Base-by-base conservation (phyloP, 2,329 filamentous ascomycete species). In the Paramyrothecium roridum region DNA sequence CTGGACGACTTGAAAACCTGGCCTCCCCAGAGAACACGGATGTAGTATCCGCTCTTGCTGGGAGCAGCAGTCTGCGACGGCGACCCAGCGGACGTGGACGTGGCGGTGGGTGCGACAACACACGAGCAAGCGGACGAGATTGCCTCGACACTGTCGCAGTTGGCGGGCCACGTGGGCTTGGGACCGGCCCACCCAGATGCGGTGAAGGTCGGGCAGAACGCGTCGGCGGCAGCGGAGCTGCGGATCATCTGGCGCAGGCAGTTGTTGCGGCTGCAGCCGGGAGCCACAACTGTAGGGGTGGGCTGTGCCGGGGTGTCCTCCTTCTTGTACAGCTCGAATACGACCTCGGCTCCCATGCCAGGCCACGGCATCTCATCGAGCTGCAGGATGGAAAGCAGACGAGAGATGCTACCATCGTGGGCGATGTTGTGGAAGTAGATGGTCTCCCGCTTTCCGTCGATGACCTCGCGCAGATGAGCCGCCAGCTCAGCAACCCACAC, bases 351-450 rank as follows among this genome's bases (percentile, higher is more conserved):
- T 0, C 90, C 90, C 89, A 93, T 92, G 0, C 90, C 90, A 0
- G 90, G 90, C 90, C 90, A 93, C 1, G 91, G 85, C 89, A 93
- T 93, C 52, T 77, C 69, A 21, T 91, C 86, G 2, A 89, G 65
- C 72, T 93, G 90, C 65, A 95, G 67, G 17, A 93, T 80, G 2
- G 83, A 83, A 21, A 95, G 74, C 8, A 93, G 64, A 2, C 84
- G 74, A 12, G 87, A 85, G 8, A 93, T 66, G 3, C 84, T 87
- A 3, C 90, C 91, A 63, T 95, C 91, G 63, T 96, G 90, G 2
- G 89, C 90, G 40, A 95, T 80, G 59, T 93, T 93, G 65, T 95
- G 90, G 47, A 85, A 73, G 66, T 91, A 93, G 2, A 78, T 66
- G 0, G 70, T 69, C 8, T 63, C 59, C 21, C 65, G 66, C 13